These are phyloP conservation scores for Paecilomyces fulvus DNA, from an alignment of 2,329 filamentous ascomycete genomes.

Conservation along the genomic window DNA sequence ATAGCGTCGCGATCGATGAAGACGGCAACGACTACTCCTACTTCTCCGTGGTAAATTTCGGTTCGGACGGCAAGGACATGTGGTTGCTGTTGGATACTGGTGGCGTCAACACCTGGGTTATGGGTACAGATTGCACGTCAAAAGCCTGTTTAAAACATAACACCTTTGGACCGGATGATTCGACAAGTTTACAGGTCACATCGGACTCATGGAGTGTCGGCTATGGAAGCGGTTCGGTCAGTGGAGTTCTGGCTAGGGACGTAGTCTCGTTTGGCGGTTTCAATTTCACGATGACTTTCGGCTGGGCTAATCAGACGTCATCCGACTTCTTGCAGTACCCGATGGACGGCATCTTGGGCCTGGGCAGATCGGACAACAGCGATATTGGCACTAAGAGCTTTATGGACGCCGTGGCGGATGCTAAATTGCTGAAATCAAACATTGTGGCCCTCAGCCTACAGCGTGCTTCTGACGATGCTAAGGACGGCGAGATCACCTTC, in stretches of 20 bases:
- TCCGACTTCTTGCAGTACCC: constrained; percentile 68
- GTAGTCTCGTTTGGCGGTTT: constrained; percentile 59
- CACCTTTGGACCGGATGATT: constrained; percentile 59
- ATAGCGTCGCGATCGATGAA: constrained; percentile 45
- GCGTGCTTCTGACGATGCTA: constrained; percentile 55
- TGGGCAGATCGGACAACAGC: constrained; percentile 55
- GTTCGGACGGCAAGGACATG: constrained; percentile 42
- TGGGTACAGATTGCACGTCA: constrained; percentile 60
- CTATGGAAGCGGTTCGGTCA: constrained; percentile 71
- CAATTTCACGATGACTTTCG: constrained; percentile 58
- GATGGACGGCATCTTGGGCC: constrained; percentile 79
- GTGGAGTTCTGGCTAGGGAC: constrained; percentile 59
- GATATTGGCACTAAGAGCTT: constrained; percentile 52
- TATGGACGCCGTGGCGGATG: constrained; percentile 51
- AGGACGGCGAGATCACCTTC: constrained; percentile 70
- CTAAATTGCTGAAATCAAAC: constrained; percentile 53
- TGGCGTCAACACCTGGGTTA: constrained; percentile 69
- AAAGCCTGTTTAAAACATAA: constrained; percentile 61
- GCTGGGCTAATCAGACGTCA: constrained; percentile 62
- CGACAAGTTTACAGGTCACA: constrained; percentile 51
- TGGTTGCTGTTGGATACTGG: constrained; percentile 49
- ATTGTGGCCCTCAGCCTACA: constrained; percentile 65
- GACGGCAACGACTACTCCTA: constrained; percentile 49
- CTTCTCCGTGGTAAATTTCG: constrained; percentile 44
- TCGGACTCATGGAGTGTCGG: constrained; percentile 53